Evolutionary conservation across 75 land plant species (phyloP).

Genomic region (Adiantum capillusveneris): DNA sequence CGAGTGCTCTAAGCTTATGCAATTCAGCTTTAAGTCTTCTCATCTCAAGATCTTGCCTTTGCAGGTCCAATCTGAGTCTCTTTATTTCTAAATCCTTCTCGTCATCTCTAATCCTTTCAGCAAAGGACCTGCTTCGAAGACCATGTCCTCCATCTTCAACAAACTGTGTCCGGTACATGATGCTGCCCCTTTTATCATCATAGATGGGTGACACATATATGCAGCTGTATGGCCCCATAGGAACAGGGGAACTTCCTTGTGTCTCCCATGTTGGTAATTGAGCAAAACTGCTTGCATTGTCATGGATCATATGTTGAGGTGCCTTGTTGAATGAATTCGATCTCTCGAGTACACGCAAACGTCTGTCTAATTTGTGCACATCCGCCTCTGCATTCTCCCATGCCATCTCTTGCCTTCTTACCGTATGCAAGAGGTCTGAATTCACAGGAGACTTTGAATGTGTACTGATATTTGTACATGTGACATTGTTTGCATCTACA

Average conservation of each 20-base stretch:
- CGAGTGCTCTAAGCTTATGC: not conserved
- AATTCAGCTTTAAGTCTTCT: not conserved
- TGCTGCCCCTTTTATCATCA: constrained; percentile 3
- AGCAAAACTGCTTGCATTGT: not conserved
- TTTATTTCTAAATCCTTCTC: not conserved
- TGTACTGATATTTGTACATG: too few species aligned
- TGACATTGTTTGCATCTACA: too few species aligned
- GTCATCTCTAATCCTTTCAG: not conserved
- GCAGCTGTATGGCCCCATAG: not conserved
- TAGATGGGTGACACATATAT: not conserved
- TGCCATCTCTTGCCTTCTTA: not conserved
- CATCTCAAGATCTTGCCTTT: constrained; percentile 3
- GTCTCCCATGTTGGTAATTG: not conserved
- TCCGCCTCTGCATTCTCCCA: constrained; percentile 1
- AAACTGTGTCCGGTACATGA: not conserved
- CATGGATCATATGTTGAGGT: not conserved
- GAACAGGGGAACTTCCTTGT: too few species aligned
- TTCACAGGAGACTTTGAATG: not conserved
- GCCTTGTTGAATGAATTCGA: not conserved
- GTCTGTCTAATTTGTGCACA: not conserved
- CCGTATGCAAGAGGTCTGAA: not conserved
- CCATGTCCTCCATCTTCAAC: not conserved
- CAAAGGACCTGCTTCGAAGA: not conserved
- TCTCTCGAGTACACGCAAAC: not conserved
- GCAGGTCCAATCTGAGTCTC: not conserved